Evolutionary conservation across 345 rosid species (phyloP).

Genomic region (Citrus sp.): DNA sequence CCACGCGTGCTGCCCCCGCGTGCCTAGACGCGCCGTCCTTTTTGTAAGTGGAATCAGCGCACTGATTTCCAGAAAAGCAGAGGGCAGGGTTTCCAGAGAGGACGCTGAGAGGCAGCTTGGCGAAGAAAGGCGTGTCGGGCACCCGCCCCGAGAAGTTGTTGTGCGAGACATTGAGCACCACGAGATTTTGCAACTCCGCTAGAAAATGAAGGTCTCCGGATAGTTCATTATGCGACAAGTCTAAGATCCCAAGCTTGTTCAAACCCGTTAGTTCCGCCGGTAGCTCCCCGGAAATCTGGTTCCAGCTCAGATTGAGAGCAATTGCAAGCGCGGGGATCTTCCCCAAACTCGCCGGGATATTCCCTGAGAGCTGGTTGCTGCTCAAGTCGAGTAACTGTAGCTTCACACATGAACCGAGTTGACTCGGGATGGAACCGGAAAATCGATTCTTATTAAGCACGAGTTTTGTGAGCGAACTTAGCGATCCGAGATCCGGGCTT

Average conservation of each 20-base stretch:
- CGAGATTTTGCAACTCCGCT: conserved; percentile 68
- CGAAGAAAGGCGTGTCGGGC: conserved; percentile 77
- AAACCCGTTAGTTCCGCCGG: conserved; percentile 57
- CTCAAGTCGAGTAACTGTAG: conserved; percentile 77
- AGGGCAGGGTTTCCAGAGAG: conserved; percentile 65
- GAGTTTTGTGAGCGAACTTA: conserved; percentile 69
- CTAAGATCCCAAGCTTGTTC: conserved; percentile 62
- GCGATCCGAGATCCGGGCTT: conserved; percentile 53
- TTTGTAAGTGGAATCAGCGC: conserved; percentile 21
- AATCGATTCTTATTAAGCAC: conserved; percentile 55
- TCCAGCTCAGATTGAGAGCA: conserved; percentile 77
- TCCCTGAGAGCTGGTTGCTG: conserved; percentile 53
- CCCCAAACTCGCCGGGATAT: conserved; percentile 62
- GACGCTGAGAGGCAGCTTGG: conserved; percentile 68
- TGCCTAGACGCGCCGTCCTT: conserved; percentile 12
- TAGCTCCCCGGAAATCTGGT: conserved; percentile 53
- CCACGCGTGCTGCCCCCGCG: conserved; percentile 45
- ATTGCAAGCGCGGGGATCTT: conserved; percentile 68
- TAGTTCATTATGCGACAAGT: conserved; percentile 70
- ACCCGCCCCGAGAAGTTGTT: conserved; percentile 75
- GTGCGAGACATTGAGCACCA: conserved; percentile 78
- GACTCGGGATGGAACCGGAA: conserved; percentile 61
- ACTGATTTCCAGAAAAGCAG: conserved; percentile 47
- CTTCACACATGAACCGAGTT: conserved; percentile 63
- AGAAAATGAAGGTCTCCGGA: conserved; percentile 58